A percentile compares a stretch with the other conserved stretches of the same genome.
These are phyloP conservation scores for Capsicum pubescens DNA, from an alignment of 257 asterid species.

Conservation along the genomic window DNA sequence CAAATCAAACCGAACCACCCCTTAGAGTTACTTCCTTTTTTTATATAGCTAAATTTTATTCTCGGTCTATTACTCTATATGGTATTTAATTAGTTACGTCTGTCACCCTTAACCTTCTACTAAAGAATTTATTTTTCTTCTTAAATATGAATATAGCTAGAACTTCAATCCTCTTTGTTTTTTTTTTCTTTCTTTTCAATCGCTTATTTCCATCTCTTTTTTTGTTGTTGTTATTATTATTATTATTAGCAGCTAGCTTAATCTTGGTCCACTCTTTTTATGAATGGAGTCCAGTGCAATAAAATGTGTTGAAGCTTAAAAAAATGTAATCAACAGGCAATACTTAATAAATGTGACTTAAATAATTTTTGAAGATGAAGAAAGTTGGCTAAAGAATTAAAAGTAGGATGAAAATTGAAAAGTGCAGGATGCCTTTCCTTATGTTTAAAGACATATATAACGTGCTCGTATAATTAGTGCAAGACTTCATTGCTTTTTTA, in stretches of 20 bases:
- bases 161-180: not conserved
- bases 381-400: constrained; percentile 1
- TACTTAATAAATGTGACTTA: not conserved
- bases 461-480: constrained; percentile 49
- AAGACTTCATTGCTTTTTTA: constrained; percentile 18
- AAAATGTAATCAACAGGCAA: not conserved
- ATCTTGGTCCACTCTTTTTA: not conserved
- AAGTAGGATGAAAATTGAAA: constrained; percentile 17
- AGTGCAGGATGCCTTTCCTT: constrained; percentile 29
- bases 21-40: too few species aligned
- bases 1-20: too few species aligned
- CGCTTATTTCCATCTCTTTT: not conserved
- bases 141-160: not conserved
- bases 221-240: not conserved
- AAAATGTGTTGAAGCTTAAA: not conserved
- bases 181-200: not conserved
- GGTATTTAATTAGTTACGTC: too few species aligned
- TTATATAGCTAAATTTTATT: too few species aligned
- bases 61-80: too few species aligned
- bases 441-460: constrained; percentile 38
- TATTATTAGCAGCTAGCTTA: not conserved
- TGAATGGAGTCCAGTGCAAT: not conserved
- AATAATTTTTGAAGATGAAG: not conserved
- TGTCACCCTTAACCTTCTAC: too few species aligned
- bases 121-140: not conserved